These are phyloP conservation scores for Pilaira anomala DNA, from an alignment of 192 early-diverging fungal species.

Conservation along the genomic window DNA sequence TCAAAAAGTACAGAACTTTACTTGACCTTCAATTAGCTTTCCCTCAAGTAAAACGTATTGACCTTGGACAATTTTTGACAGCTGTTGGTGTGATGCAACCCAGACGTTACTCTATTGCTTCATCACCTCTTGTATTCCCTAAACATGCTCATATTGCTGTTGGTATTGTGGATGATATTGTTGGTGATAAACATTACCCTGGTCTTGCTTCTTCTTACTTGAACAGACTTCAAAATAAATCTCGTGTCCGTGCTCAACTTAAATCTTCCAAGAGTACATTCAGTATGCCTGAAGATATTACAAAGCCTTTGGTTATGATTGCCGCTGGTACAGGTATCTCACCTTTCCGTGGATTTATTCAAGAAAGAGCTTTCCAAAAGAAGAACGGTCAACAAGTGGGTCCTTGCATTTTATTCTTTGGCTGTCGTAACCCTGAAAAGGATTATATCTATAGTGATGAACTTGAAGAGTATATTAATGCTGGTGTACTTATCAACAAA, in stretches of 20 bases:
- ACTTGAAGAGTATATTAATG: conserved; percentile 44
- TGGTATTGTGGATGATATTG: conserved; percentile 34
- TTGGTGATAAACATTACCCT: conserved; percentile 25
- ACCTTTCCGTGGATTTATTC: conserved; percentile 86
- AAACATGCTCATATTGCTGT: conserved; percentile 24
- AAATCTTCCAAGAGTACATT: conserved; percentile 48
- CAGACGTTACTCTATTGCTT: conserved; percentile 84
- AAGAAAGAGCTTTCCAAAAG: conserved; percentile 25
- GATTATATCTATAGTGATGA: conserved; percentile 74
- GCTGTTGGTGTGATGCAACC: conserved; percentile 57
- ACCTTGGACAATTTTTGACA: conserved; percentile 42
- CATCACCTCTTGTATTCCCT: conserved; percentile 52
- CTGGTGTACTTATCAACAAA: conserved; percentile 56
- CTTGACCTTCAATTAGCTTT: conserved; percentile 44
- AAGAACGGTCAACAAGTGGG: conserved; percentile 10
- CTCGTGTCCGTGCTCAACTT: conserved; percentile 19
- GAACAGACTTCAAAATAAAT: neutral
- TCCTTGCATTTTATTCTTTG: conserved; percentile 67
- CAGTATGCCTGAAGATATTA: conserved; percentile 54
- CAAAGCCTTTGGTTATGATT: conserved; percentile 79
- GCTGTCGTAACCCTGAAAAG: conserved; percentile 65
- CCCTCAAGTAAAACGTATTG: conserved; percentile 36
- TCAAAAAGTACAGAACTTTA: conserved; percentile 41
- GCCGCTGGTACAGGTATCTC: conserved; percentile 91
- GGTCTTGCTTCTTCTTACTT: conserved; percentile 37